These are phyloP conservation scores for Mycena kentingensis DNA, from an alignment of 768 basidiomycete species.

Conservation along the genomic window DNA sequence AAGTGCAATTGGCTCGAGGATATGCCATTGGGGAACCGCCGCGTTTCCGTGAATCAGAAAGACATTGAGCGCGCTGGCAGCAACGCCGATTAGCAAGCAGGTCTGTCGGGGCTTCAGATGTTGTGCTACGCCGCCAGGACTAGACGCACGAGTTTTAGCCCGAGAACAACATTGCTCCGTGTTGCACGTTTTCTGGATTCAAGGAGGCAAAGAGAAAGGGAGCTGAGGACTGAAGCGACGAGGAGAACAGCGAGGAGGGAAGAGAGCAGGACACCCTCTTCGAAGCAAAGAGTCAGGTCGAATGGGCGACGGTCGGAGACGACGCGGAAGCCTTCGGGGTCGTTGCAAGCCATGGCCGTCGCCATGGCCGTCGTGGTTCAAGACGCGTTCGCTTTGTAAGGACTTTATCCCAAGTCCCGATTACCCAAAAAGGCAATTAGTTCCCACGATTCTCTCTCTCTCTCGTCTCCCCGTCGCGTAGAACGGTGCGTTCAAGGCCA, in stretches of 20 bases:
- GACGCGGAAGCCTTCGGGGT: slow-evolving; percentile 66
- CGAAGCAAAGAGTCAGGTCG: slow-evolving; percentile 81
- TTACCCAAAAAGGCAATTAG: too few relatives aligned
- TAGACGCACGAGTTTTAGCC: slow-evolving; percentile 65
- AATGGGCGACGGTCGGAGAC: slow-evolving; percentile 63
- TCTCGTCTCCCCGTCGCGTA: too few relatives aligned
- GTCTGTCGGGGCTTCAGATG: slow-evolving; percentile 36
- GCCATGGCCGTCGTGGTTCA: too few relatives aligned
- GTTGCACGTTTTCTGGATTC: slow-evolving; percentile 37
- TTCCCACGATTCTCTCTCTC: not conserved
- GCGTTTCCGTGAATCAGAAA: slow-evolving; percentile 36
- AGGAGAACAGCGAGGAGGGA: slow-evolving; percentile 49
- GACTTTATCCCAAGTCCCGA: too few relatives aligned
- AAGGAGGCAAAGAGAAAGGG: slow-evolving; percentile 31
- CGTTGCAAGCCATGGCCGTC: slow-evolving; percentile 52
- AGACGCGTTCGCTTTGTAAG: too few relatives aligned
- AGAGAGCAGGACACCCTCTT: slow-evolving; percentile 70
- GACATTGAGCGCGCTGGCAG: slow-evolving; percentile 47
- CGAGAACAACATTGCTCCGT: slow-evolving; percentile 54
- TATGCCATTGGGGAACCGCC: slow-evolving; percentile 51
- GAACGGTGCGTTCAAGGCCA: too few relatives aligned
- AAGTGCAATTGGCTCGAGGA: slow-evolving; percentile 60
- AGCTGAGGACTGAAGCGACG: slow-evolving; percentile 41
- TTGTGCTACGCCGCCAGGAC: not conserved
- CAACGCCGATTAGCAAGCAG: slow-evolving; percentile 48